phyloP scores from a whole-genome alignment of 2,329 filamentous ascomycete genomes.

The Colletotrichum karsti region DNA sequence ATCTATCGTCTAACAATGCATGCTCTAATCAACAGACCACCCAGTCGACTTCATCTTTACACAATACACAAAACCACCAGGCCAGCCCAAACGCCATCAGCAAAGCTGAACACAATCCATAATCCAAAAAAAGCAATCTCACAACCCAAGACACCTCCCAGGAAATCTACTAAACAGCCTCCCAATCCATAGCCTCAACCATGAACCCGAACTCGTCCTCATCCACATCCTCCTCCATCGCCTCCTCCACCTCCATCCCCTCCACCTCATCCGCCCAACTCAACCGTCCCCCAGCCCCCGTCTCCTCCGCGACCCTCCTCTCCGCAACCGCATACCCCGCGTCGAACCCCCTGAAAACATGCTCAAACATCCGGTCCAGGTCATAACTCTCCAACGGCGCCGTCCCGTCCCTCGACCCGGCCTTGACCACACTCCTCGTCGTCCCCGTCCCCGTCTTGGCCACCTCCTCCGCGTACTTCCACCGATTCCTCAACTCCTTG shows the following conservation, averaged over 20 bases:
- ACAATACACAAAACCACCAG: too few relatives aligned
- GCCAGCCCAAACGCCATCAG: too few relatives aligned
- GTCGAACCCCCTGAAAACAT: conserved; percentile 67
- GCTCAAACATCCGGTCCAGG: conserved; percentile 65
- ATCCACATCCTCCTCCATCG: conserved; percentile 43
- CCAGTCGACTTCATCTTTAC: too few relatives aligned
- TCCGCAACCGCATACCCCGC: conserved; percentile 62
- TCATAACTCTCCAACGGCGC: conserved; percentile 66
- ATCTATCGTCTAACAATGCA: conserved; percentile 24
- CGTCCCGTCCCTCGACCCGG: conserved; percentile 35
- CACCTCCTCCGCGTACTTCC: conserved; percentile 72
- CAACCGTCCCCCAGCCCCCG: conserved; percentile 24
- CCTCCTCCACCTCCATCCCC: conserved; percentile 24
- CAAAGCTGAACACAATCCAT: too few relatives aligned
- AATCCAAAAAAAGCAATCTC: too few relatives aligned
- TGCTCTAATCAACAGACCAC: too few relatives aligned
- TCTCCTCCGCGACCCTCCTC: conserved; percentile 45
- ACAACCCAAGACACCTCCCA: too few relatives aligned
- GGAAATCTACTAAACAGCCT: conserved; percentile 39
- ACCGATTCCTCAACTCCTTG: conserved; percentile 76
- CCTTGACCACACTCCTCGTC: conserved; percentile 25
- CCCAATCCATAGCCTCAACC: conserved; percentile 69
- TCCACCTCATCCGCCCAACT: conserved; percentile 17
- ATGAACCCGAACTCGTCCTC: conserved; percentile 63
- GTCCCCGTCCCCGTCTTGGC: conserved; percentile 9